Evolutionary conservation across 176 grass and related monocot genomes (phyloP), one percentile per base, ranked within the genome.

Genomic region (Oryza australiensis): DNA sequence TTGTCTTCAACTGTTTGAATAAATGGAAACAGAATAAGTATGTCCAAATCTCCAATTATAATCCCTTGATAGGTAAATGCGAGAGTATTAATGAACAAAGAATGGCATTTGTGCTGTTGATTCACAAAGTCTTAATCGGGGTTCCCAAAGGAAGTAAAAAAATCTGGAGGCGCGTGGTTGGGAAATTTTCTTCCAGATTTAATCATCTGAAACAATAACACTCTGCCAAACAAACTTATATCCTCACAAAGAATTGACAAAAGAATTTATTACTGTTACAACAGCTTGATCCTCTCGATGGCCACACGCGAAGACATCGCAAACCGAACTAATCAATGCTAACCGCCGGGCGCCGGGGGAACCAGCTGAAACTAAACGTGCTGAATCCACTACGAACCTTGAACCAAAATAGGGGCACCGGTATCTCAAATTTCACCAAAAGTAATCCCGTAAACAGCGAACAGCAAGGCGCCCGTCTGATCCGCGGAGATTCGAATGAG

Each of bases 1-100:
- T 24, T 63, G 26, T 27, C 23, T 16, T 68, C 4, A n/a, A 57
- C 5, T 7, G 20, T 37, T 3, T 38, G 8, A 16, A 38, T 16
- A 67, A 18, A 11, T 14, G 65, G 32, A 22, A 18, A 34, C 6
- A 67, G 18, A 33, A 67, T 18, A 32, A 33, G 0, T 67, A 33
- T 67, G 2, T 35, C 30, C 15, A 8, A 30, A 33, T 7, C 2
- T 33, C 30, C 65, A 23, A 62, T 62, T 24, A 57, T 23, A 4
- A 51, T 62, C 53, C 62, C 23, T 26, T 1, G 23, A 62, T 28
- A 20, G n/a, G 5, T 63, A 78, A 64, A 1, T 16, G 9, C 35
- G 28, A 27, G 37, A 64, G 37, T n/a, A 64, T 78, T 2, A 70
- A 78, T 29, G 45, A 78, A 26, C 34, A 78, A 77, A 43, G 8